Base-by-base conservation (phyloP, 2,329 filamentous ascomycete species). In the Arthrinium phaeospermum region DNA sequence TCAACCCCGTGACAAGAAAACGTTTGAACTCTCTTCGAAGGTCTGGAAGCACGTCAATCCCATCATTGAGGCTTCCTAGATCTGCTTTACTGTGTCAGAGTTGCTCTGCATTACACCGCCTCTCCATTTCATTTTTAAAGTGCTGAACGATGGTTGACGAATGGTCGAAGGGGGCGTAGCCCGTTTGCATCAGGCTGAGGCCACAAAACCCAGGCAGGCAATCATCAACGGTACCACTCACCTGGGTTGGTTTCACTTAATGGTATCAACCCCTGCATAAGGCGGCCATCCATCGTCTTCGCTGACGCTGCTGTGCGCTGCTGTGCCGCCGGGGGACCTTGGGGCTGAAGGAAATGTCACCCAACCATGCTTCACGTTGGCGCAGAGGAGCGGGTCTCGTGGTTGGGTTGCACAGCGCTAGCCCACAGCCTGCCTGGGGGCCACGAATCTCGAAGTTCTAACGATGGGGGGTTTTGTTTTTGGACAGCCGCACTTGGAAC, bases 341-440 rank as follows among this genome's bases (percentile, higher is more conserved):
- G 22, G 30, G 13, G 57, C 57, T 64, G 57, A 64, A 64, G 10
- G 34, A 41, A 41, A 64, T 41, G 34, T n/a, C 19, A 64, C 57
- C 30, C 57, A 64, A 34, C 57, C 57, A 41, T 41, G 57, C 57
- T n/a, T 16, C 57, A 64, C n/a, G 34, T 37, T 64, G 57, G 57
- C 34, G 57, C 34, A 30, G 41, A n/a, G 34, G 57, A 41, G 57
- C 57, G 57, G 57, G 57, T 64, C 34, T 37, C 22, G 57, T n/a
- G 57, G 34, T 64, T 41, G 34, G 57, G 34, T 41, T 24, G 57
- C 34, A 64, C 57, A 24, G 19, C 57, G 34, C 34, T 64, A 41
- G 22, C 34, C 57, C 57, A 41, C 57, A 41, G 22, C 19, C 30
- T 64, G 57, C 57, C 22, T 64, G 41, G 34, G 10, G 19, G 57